Evolutionary conservation across 169 alveolate genomes (phyloP).

Genomic region (Neospora caninum): DNA sequence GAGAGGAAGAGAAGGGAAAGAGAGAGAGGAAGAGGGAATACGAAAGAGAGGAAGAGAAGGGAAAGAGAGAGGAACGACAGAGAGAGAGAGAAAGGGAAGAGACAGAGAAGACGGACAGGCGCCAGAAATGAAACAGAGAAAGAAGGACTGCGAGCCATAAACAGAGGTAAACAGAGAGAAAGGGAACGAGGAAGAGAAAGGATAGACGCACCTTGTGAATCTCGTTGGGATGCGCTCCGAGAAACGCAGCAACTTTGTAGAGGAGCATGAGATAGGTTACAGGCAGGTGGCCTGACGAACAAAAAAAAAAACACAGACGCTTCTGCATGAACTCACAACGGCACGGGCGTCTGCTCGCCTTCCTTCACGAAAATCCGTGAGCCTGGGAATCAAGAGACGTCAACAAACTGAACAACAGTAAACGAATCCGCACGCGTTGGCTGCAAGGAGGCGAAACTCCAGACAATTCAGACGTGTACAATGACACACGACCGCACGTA

Average conservation of each 20-base stretch:
- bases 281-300: background rate
- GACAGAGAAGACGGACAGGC: background rate
- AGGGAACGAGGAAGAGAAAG: background rate
- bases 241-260: background rate
- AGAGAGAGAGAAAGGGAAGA: background rate
- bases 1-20: background rate
- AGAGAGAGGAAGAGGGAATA: too few species aligned
- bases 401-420: too few species aligned
- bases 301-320: background rate
- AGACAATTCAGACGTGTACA: too few species aligned
- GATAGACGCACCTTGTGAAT: background rate
- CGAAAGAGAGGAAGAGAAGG: background rate
- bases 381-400: too few species aligned
- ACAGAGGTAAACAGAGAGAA: background rate
- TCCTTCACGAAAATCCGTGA: too few species aligned
- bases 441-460: too few species aligned
- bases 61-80: background rate
- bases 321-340: background rate
- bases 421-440: too few species aligned
- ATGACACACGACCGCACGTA: too few species aligned
- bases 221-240: background rate
- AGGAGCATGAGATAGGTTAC: background rate
- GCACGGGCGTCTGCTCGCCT: background rate
- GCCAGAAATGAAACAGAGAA: too few species aligned
- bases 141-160: background rate